Percentiles rank a stretch among this genome's conserved stretches.
Evolutionary conservation across 1,284 basidiomycete species (phyloP).

Genomic region (Austroboletus niveus): DNA sequence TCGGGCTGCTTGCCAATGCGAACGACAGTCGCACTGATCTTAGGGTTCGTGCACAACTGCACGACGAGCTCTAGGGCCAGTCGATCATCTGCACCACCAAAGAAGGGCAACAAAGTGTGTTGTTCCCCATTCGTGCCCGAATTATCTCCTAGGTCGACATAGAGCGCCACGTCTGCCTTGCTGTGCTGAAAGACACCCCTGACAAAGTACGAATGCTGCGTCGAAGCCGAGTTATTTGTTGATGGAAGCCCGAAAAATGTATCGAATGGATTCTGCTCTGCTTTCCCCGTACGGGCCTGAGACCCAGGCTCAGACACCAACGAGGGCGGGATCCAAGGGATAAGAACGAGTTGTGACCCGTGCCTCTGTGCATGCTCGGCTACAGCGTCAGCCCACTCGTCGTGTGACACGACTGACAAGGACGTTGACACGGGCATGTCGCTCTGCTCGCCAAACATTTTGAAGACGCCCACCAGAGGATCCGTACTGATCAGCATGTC

Average conservation of each 20-base stretch:
- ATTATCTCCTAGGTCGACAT: conserved; percentile 65
- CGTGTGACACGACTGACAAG: conserved; percentile 63
- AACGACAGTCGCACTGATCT: conserved; percentile 68
- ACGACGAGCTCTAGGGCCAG: conserved; percentile 81
- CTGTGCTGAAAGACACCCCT: conserved; percentile 77
- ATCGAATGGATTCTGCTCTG: conserved; percentile 57
- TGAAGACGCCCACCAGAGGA: conserved; percentile 80
- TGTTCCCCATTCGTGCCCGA: conserved; percentile 39
- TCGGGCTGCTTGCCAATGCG: conserved; percentile 39
- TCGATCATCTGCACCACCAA: conserved; percentile 93
- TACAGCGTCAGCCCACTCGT: conserved; percentile 71
- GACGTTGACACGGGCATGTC: conserved; percentile 68
- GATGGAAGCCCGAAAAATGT: conserved; percentile 50
- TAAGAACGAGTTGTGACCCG: conserved; percentile 72
- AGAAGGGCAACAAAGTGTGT: conserved; percentile 88
- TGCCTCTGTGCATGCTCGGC: conserved; percentile 61
- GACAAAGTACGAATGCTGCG: conserved; percentile 77
- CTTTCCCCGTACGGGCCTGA: conserved; percentile 11
- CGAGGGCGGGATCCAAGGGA: conserved; percentile 73
- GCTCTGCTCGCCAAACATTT: conserved; percentile 79
- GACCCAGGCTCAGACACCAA: conserved; percentile 26
- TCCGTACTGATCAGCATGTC: conserved; percentile 74
- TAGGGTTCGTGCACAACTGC: conserved; percentile 72
- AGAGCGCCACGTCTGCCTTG: conserved; percentile 75
- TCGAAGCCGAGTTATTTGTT: conserved; percentile 38